phyloP scores from a whole-genome alignment of 2,329 filamentous ascomycete species.

The Epichloe gansuensis region DNA sequence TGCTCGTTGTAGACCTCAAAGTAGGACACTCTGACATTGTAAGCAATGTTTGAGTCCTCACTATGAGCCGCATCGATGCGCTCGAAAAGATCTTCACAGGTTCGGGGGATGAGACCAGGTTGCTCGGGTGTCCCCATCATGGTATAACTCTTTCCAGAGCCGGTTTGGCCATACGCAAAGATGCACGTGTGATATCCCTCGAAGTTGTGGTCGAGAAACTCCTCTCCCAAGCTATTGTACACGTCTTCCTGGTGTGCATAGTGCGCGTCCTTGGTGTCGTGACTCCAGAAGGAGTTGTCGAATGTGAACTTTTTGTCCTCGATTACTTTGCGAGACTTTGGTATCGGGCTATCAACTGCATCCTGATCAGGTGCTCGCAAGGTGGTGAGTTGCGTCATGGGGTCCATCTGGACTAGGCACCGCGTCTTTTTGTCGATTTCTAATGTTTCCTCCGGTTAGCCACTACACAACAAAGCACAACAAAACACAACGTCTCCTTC shows the following conservation, averaged over 20 bases:
- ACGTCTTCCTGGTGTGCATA: slow-evolving; percentile 90
- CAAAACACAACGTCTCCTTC: no score
- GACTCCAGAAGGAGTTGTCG: slow-evolving; percentile 97
- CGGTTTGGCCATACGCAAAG: slow-evolving; percentile 96
- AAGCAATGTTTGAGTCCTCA: slow-evolving; percentile 82
- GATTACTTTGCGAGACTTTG: slow-evolving; percentile 56
- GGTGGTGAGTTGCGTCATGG: slow-evolving; percentile 70
- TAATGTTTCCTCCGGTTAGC: slow-evolving; percentile 23
- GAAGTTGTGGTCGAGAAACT: slow-evolving; percentile 98
- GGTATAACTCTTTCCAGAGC: slow-evolving; percentile 94
- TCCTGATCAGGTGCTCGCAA: slow-evolving; percentile 51
- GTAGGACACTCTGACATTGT: slow-evolving; percentile 94
- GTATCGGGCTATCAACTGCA: slow-evolving; percentile 36
- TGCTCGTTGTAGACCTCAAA: slow-evolving; percentile 99
- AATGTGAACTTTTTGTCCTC: slow-evolving; percentile 92
- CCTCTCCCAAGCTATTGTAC: slow-evolving; percentile 86
- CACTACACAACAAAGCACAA: neutral
- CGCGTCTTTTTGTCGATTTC: slow-evolving; percentile 68
- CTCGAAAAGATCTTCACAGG: slow-evolving; percentile 91
- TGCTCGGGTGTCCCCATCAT: slow-evolving; percentile 87
- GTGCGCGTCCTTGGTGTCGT: slow-evolving; percentile 63
- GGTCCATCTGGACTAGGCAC: slow-evolving; percentile 89
- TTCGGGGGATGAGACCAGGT: slow-evolving; percentile 78
- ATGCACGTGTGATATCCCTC: slow-evolving; percentile 99
- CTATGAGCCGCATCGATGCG: slow-evolving; percentile 67